Percentiles rank a stretch among this genome's conserved stretches.
phyloP scores from a whole-genome alignment of 2,329 filamentous ascomycete species.

The Colletotrichum kahawae region DNA sequence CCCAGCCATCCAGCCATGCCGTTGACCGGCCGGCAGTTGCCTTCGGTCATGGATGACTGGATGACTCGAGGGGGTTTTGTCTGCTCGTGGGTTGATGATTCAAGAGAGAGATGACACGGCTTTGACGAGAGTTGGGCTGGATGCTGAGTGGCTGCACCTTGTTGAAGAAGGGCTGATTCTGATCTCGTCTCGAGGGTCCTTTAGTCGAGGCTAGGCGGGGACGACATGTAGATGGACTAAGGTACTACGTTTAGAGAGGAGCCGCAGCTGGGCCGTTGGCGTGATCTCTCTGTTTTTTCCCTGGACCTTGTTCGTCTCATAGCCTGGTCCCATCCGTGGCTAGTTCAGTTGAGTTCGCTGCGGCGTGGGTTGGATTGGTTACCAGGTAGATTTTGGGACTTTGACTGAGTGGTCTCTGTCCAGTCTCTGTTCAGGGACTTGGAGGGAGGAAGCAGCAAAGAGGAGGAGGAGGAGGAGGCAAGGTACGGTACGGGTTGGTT shows the following conservation, averaged over 20 bases:
- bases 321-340: background rate
- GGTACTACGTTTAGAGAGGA: background rate
- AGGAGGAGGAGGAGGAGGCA: background rate
- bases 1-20: background rate
- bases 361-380: background rate
- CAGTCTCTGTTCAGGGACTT: background rate
- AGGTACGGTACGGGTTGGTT: background rate
- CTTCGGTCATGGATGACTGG: background rate
- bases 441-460: background rate
- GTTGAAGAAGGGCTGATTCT: background rate
- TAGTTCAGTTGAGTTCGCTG: background rate
- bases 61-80: background rate
- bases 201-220: background rate
- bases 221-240: background rate
- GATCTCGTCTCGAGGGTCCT: background rate
- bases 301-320: background rate
- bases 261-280: background rate
- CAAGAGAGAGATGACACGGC: background rate
- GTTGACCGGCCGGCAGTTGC: slow-evolving; percentile 10
- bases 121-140: background rate
- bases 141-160: background rate
- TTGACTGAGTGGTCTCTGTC: background rate
- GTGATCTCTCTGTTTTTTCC: background rate
- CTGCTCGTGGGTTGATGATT: background rate
- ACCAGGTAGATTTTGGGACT: background rate